Percentiles rank a stretch among this genome's conserved stretches.
phyloP scores from a whole-genome alignment of 345 rosid species.

The Rubroshorea leprosula region DNA sequence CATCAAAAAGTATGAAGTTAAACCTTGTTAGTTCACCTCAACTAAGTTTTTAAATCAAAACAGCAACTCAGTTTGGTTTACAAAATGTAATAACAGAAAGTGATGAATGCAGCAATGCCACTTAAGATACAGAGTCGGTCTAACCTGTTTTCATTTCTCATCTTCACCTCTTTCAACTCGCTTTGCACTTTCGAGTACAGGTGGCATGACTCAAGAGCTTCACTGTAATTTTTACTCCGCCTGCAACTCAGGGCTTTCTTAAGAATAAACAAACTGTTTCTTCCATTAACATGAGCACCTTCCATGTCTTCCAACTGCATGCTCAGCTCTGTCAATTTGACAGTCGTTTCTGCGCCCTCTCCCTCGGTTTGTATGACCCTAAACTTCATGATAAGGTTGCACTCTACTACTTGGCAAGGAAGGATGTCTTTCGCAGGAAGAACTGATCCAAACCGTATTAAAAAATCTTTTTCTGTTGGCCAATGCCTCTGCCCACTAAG shows the following conservation, averaged over 20 bases:
- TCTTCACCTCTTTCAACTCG: conserved; percentile 67
- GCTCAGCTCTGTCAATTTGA: conserved; percentile 62
- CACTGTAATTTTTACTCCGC: conserved; percentile 64
- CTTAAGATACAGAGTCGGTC: conserved; percentile 56
- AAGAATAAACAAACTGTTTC: conserved; percentile 58
- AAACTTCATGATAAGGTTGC: conserved; percentile 66
- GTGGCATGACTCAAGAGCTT: conserved; percentile 65
- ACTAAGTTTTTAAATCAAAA: too few relatives aligned
- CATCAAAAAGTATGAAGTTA: conserved; percentile 11
- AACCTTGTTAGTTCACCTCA: conserved; percentile 19
- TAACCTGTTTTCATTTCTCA: conserved; percentile 58
- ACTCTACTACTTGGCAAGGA: conserved; percentile 63
- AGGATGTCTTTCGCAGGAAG: conserved; percentile 68
- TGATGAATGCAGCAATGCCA: conserved; percentile 57
- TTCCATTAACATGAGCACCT: conserved; percentile 69
- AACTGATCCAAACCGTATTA: conserved; percentile 66
- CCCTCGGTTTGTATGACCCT: conserved; percentile 43
- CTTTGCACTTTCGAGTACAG: conserved; percentile 61
- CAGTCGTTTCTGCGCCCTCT: conserved; percentile 39
- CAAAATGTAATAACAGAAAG: conserved; percentile 57
- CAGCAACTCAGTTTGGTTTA: too few relatives aligned
- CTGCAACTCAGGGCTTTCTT: conserved; percentile 59
- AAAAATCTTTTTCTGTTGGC: conserved; percentile 76
- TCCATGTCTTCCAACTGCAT: conserved; percentile 85
- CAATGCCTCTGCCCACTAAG: conserved; percentile 80